These are phyloP conservation scores for Botrytis hyacinthi DNA, from an alignment of 2,329 filamentous ascomycete genomes.

Conservation along the genomic window DNA sequence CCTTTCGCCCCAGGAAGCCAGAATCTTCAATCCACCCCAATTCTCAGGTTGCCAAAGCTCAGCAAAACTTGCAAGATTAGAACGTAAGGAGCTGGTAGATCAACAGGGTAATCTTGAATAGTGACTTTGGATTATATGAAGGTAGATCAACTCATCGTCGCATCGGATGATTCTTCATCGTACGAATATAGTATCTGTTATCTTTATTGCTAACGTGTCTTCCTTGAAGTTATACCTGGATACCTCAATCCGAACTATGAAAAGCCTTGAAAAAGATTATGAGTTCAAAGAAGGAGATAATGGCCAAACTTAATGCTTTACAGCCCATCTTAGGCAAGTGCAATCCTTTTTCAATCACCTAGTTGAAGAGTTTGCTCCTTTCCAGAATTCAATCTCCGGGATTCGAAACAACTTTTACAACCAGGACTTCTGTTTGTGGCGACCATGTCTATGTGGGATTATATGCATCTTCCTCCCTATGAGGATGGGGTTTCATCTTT, in stretches of 20 bases:
- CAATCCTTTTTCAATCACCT: no score
- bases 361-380: not conserved
- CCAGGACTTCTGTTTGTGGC: not conserved
- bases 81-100: not conserved
- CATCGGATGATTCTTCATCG: not conserved
- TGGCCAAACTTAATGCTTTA: not conserved
- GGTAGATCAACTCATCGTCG: no score
- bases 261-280: not conserved
- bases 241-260: not conserved
- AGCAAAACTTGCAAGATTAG: not conserved
- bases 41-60: not conserved
- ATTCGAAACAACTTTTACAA: not conserved
- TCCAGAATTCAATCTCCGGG: no score
- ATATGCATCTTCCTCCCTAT: not conserved
- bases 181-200: fast-evolving
- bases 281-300: not conserved
- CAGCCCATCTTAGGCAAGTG: not conserved
- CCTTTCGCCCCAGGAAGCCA: not conserved
- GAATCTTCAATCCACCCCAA: not conserved
- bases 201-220: not conserved
- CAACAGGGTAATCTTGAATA: not conserved
- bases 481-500: not conserved
- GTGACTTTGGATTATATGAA: not conserved
- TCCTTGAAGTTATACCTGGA: not conserved
- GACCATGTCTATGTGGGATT: slow-evolving; percentile 4